A percentile compares a stretch with the other conserved stretches of the same genome.
Evolutionary conservation across 106 monocot genomes (phyloP).

Genomic region (Agapanthus africanus): DNA sequence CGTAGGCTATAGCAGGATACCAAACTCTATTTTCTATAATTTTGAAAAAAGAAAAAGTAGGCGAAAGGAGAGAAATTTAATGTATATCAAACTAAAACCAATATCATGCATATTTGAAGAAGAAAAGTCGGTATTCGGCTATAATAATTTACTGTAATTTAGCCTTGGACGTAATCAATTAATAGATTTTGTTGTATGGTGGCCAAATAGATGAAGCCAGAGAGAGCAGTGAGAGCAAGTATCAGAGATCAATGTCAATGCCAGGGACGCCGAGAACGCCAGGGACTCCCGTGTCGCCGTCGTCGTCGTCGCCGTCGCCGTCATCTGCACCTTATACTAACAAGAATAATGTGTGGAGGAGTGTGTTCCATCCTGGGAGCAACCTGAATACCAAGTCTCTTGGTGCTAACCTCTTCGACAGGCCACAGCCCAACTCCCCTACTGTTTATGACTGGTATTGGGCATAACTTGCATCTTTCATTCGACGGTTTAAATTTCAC

Average conservation of each 20-base stretch:
- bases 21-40: too few relatives aligned
- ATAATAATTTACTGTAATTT: too few relatives aligned
- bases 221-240: constrained; percentile 20
- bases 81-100: too few relatives aligned
- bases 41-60: too few relatives aligned
- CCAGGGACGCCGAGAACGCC: constrained; percentile 29
- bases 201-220: not conserved
- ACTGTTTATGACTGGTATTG: constrained; percentile 90
- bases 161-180: too few relatives aligned
- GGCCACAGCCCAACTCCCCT: constrained; percentile 85
- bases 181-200: too few relatives aligned
- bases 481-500: not conserved
- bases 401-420: constrained; percentile 67
- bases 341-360: constrained; percentile 81
- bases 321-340: too few relatives aligned
- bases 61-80: too few relatives aligned
- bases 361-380: constrained; percentile 93
- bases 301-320: constrained; percentile 21
- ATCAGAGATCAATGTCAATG: constrained; percentile 24
- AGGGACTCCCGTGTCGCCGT: constrained; percentile 33
- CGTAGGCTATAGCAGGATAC: too few relatives aligned
- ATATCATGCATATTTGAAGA: too few relatives aligned
- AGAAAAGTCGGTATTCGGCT: too few relatives aligned
- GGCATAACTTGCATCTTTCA: not conserved
- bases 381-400: constrained; percentile 35